Percentiles rank a stretch among this genome's conserved stretches.
Evolutionary conservation across 106 monocot genomes (phyloP).

Genomic region (Iris macrosiphon): DNA sequence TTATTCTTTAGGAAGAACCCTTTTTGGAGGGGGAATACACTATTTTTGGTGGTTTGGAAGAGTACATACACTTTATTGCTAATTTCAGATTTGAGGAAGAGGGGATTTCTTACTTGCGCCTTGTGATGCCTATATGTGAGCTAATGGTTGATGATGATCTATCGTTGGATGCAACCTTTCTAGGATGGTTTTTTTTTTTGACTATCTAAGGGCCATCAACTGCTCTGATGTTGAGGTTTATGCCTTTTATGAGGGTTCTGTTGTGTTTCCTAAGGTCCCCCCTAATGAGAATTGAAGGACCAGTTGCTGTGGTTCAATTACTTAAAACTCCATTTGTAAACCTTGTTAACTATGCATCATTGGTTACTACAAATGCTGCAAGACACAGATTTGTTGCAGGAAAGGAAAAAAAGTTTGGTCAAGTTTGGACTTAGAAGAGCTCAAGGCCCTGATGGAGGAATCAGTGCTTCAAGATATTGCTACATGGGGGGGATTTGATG

Average conservation of each 20-base stretch:
- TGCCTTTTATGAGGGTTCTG: constrained; percentile 64
- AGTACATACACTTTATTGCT: constrained; percentile 79
- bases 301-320: constrained; percentile 94
- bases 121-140: constrained; percentile 75
- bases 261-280: constrained; percentile 78
- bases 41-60: constrained; percentile 87
- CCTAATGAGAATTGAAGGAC: constrained; percentile 82
- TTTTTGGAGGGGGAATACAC: constrained; percentile 92
- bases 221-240: constrained; percentile 92
- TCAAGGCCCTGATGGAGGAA: constrained; percentile 31
- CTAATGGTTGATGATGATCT: no score
- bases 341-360: constrained; percentile 90
- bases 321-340: constrained; percentile 92
- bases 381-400: constrained; percentile 89
- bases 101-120: constrained; percentile 62
- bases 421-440: constrained; percentile 94
- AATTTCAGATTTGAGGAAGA: constrained; percentile 69
- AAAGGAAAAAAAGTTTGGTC: constrained; percentile 66
- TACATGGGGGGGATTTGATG: constrained; percentile 99
- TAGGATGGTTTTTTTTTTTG: constrained; percentile 90
- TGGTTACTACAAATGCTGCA: constrained; percentile 94
- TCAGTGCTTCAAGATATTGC: constrained; percentile 56
- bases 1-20: constrained; percentile 77
- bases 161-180: no score
- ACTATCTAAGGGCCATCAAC: constrained; percentile 69